Conservation (phyloP, 768 basidiomycete genomes). For the Paxillus involutus region DNA sequence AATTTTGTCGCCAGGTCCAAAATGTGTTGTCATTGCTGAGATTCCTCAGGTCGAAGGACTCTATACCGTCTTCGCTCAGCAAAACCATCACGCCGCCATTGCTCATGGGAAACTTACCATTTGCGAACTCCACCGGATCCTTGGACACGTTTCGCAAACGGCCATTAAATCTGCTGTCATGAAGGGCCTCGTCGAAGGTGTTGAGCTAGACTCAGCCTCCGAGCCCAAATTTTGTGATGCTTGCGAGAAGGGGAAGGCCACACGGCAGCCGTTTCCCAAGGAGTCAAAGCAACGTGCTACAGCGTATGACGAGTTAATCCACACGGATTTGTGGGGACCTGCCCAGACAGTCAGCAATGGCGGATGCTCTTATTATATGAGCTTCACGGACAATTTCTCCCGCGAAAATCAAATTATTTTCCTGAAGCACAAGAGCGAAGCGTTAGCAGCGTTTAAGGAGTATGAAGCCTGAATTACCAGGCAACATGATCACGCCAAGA, state of each 20-base stretch:
- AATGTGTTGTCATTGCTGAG: not conserved
- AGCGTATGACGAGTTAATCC: too few species aligned
- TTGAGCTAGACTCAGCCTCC: constrained; percentile 22
- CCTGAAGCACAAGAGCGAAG: constrained; percentile 29
- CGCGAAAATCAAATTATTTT: constrained; percentile 23
- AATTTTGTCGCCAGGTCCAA: not conserved
- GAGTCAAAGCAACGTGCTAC: too few species aligned
- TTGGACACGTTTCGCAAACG: not conserved
- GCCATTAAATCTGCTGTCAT: not conserved
- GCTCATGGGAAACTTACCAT: too few species aligned
- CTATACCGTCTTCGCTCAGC: not conserved
- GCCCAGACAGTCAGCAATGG: constrained; percentile 2
- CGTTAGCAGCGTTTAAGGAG: constrained; percentile 23
- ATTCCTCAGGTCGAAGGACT: not conserved
- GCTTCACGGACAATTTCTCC: constrained; percentile 35
- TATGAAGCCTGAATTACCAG: constrained; percentile 22
- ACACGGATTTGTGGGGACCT: not conserved
- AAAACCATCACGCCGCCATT: not conserved
- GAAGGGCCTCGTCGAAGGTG: constrained; percentile 21
- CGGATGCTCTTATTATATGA: constrained; percentile 31
- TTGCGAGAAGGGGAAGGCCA: constrained; percentile 31
- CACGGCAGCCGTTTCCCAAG: constrained; percentile 12
- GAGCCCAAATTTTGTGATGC: constrained; percentile 26
- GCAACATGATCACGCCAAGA: too few species aligned
- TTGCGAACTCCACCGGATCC: too few species aligned